A percentile compares a stretch with the other conserved stretches of the same genome.
Evolutionary conservation across 176 grass and related monocot species (phyloP).

Genomic region (Hsuehochloa calcarea): DNA sequence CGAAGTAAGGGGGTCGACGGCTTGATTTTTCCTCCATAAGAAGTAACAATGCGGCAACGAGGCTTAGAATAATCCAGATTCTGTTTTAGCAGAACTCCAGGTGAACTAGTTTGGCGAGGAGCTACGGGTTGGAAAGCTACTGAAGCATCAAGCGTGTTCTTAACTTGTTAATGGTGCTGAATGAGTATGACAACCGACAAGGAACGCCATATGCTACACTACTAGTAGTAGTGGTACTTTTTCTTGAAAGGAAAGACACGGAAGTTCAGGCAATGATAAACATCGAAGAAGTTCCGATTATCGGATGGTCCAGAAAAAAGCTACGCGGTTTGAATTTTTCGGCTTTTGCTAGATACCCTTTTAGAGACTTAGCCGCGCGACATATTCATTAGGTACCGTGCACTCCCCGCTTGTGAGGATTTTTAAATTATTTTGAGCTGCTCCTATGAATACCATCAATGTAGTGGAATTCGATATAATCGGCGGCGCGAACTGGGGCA

Average conservation of each 20-base stretch:
- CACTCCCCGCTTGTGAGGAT: not conserved
- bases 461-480: not conserved
- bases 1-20: too few species aligned
- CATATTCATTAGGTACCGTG: slow-evolving; percentile 34
- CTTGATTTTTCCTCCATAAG: too few species aligned
- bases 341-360: slow-evolving; percentile 14
- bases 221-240: not conserved
- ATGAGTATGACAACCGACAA: not conserved
- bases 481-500: slow-evolving; percentile 25
- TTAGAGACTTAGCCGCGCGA: slow-evolving; percentile 24
- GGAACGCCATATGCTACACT: not conserved
- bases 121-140: not conserved
- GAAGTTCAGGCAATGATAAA: slow-evolving; percentile 4
- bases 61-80: too few species aligned
- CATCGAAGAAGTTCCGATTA: too few species aligned
- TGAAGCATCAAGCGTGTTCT: not conserved
- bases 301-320: too few species aligned
- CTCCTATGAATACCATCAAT: slow-evolving; percentile 5
- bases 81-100: too few species aligned
- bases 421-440: not conserved
- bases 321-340: too few species aligned
- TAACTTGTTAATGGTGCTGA: not conserved
- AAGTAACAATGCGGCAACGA: too few species aligned
- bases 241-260: slow-evolving; percentile 1
- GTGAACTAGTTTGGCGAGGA: too few species aligned